Percentiles rank a stretch among this genome's conserved stretches.
These are phyloP conservation scores for Clitopilus hobsonii DNA, from an alignment of 768 basidiomycete genomes.

Conservation along the genomic window DNA sequence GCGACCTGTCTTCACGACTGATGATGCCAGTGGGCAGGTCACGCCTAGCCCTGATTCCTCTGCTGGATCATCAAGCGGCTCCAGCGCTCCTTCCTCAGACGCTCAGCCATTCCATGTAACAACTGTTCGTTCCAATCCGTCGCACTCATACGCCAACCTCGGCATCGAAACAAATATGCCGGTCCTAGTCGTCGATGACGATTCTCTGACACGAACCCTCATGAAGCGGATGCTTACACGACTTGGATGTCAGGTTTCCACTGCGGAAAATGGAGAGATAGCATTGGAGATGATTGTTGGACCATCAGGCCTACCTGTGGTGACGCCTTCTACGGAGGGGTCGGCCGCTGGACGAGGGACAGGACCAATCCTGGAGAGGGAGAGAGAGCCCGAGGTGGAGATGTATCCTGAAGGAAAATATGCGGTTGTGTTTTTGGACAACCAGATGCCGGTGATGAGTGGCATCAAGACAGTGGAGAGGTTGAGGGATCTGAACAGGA, in stretches of 20 bases:
- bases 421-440: slow-evolving; percentile 53
- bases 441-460: slow-evolving; percentile 82
- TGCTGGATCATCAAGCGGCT: slow-evolving; percentile 16
- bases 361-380: slow-evolving; percentile 36
- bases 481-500: slow-evolving; percentile 59
- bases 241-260: slow-evolving; percentile 72
- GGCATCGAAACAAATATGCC: slow-evolving; percentile 49
- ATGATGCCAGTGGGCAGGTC: slow-evolving; percentile 18
- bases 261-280: slow-evolving; percentile 80
- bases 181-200: slow-evolving; percentile 83
- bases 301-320: slow-evolving; percentile 14
- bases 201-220: slow-evolving; percentile 70
- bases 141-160: slow-evolving; percentile 5
- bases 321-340: slow-evolving; percentile 36
- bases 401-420: slow-evolving; percentile 31
- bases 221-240: slow-evolving; percentile 79
- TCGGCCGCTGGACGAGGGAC: slow-evolving; percentile 24
- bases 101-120: slow-evolving; percentile 13
- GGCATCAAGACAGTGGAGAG: slow-evolving; percentile 65
- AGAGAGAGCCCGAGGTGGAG: slow-evolving; percentile 10
- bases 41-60: slow-evolving; percentile 18
- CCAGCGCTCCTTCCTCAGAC: slow-evolving; percentile 30
- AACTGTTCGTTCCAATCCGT: slow-evolving; percentile 14
- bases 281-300: slow-evolving; percentile 72
- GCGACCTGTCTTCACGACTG: slow-evolving; percentile 25